These are phyloP conservation scores for Eruca vesicaria DNA, from an alignment of 441 rosid genomes.

Conservation along the genomic window DNA sequence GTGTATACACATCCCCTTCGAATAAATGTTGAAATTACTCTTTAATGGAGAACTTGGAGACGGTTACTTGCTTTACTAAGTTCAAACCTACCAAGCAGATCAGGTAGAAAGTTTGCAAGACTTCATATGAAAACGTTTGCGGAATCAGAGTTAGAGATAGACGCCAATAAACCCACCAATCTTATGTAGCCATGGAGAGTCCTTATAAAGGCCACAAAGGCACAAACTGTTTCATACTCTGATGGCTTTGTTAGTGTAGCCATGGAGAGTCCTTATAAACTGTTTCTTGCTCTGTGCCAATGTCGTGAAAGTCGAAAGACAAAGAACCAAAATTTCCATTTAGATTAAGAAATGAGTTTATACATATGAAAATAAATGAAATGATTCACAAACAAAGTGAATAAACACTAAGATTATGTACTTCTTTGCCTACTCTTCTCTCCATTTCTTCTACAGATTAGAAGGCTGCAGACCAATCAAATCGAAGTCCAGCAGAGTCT, in stretches of 20 bases:
- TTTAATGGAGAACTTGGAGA: neutral
- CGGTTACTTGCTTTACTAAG: neutral
- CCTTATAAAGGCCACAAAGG: too few species aligned
- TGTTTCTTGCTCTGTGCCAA: neutral
- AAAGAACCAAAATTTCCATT: conserved; percentile 4
- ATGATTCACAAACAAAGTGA: conserved; percentile 12
- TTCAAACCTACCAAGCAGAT: too few species aligned
- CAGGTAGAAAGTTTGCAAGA: too few species aligned
- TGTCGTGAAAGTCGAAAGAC: neutral
- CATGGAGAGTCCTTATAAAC: neutral
- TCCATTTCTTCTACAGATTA: conserved; percentile 9
- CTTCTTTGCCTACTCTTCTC: neutral
- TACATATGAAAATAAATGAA: conserved; percentile 4
- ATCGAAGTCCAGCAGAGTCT: neutral
- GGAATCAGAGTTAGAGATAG: too few species aligned
- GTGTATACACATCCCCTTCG: conserved; percentile 17
- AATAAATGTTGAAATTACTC: conserved; percentile 1
- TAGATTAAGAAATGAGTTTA: conserved; percentile 16
- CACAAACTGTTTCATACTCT: too few species aligned
- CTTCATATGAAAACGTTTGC: too few species aligned
- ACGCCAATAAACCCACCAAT: too few species aligned
- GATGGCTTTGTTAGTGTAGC: conserved; percentile 27
- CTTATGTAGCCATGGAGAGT: too few species aligned
- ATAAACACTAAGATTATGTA: conserved; percentile 6
- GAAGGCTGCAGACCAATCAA: conserved; percentile 8